A percentile compares a stretch with the other conserved stretches of the same genome.
Evolutionary conservation across 306 rosid genomes (phyloP).

Genomic region (Trifolium dubium): DNA sequence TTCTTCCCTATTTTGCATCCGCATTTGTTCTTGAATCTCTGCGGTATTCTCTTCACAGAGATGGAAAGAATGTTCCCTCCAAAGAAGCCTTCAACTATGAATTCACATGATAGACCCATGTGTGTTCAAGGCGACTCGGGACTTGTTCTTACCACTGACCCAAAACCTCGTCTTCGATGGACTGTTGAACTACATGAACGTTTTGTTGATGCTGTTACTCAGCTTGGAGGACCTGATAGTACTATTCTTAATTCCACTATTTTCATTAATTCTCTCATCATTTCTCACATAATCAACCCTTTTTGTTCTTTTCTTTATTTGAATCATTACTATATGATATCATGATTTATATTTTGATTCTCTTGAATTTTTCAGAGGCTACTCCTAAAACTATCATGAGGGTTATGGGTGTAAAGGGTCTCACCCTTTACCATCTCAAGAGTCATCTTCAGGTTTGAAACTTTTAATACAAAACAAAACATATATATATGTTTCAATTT

Average conservation of each 20-base stretch:
- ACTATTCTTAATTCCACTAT: slow-evolving; percentile 21
- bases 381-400: slow-evolving; percentile 99
- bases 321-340: not conserved
- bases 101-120: slow-evolving; percentile 96
- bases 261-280: not conserved
- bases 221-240: slow-evolving; percentile 99
- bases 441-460: slow-evolving; percentile 94
- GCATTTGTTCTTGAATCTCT: slow-evolving; percentile 99
- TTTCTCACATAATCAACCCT: not conserved
- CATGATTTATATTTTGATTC: not conserved
- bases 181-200: slow-evolving; percentile 98
- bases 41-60: slow-evolving; percentile 53
- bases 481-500: not conserved
- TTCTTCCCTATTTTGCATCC: slow-evolving; percentile 85
- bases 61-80: slow-evolving; percentile 93
- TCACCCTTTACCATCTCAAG: slow-evolving; percentile 99
- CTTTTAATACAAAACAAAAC: slow-evolving; percentile 30
- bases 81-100: slow-evolving; percentile 96
- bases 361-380: slow-evolving; percentile 66
- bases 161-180: slow-evolving; percentile 98
- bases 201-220: slow-evolving; percentile 97
- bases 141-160: slow-evolving; percentile 98
- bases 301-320: not conserved
- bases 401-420: slow-evolving; percentile 99
- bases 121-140: slow-evolving; percentile 98